phyloP scores from a whole-genome alignment of 2,329 filamentous ascomycete genomes.

The Ophiostoma novo-ulmi region DNA sequence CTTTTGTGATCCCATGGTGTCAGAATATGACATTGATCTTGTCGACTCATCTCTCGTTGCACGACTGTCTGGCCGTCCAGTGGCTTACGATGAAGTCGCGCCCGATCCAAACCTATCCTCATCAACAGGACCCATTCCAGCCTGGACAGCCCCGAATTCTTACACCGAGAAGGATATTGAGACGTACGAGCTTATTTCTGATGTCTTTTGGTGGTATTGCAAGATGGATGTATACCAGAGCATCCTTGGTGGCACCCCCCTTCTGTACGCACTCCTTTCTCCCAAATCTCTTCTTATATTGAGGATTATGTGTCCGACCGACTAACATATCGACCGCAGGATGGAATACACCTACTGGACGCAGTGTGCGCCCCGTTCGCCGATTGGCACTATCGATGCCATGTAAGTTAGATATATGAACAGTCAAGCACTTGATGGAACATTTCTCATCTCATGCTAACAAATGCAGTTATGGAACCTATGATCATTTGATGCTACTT shows the following conservation, averaged over 20 bases:
- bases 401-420: conserved; percentile 46
- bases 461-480: conserved; percentile 64
- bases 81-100: conserved; percentile 37
- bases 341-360: conserved; percentile 76
- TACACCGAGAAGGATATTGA: conserved; percentile 61
- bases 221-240: conserved; percentile 94
- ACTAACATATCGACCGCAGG: conserved; percentile 40
- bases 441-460: conserved; percentile 4
- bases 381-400: conserved; percentile 69
- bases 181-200: conserved; percentile 72
- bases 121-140: neutral
- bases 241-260: conserved; percentile 74
- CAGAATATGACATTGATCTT: conserved; percentile 35
- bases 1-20: conserved; percentile 17
- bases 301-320: neutral
- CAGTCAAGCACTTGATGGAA: neutral
- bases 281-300: neutral
- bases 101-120: neutral
- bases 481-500: conserved; percentile 79
- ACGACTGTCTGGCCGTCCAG: conserved; percentile 39
- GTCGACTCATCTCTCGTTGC: conserved; percentile 42
- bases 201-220: conserved; percentile 92
- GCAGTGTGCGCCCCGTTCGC: conserved; percentile 81
- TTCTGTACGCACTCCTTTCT: conserved; percentile 62
- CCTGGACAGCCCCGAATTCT: conserved; percentile 29